Conservation (phyloP, 306 rosid species). For the Vigna angularis region DNA sequence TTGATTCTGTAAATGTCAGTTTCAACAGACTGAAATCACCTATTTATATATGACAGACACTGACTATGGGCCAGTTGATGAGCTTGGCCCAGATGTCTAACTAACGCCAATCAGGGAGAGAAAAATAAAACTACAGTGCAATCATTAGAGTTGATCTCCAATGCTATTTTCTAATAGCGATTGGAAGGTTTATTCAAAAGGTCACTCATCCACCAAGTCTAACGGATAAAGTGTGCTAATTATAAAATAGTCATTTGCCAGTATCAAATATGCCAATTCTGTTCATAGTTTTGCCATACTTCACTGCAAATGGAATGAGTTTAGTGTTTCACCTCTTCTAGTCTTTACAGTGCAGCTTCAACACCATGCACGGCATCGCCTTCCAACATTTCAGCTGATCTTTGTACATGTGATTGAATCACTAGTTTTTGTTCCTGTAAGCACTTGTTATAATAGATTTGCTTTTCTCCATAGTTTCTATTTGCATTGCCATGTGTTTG, state of each 20-base stretch:
- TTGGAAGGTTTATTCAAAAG: slow-evolving; percentile 20
- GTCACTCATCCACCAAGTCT: slow-evolving; percentile 29
- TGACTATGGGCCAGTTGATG: not conserved
- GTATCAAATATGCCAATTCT: slow-evolving; percentile 31
- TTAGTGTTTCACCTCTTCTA: slow-evolving; percentile 45
- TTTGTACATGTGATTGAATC: slow-evolving; percentile 99
- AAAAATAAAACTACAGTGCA: not conserved
- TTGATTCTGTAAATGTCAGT: not conserved
- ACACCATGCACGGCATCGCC: slow-evolving; percentile 97
- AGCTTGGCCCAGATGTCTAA: not conserved
- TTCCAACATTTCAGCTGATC: slow-evolving; percentile 95
- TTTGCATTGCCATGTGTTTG: slow-evolving; percentile 16
- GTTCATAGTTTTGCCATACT: slow-evolving; percentile 30
- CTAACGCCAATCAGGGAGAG: not conserved
- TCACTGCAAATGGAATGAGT: slow-evolving; percentile 34
- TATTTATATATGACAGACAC: not conserved
- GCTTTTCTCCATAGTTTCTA: slow-evolving; percentile 9
- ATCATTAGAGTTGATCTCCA: not conserved
- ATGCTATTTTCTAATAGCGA: not conserved
- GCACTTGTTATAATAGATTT: slow-evolving; percentile 38
- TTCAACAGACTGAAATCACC: not conserved
- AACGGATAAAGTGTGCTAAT: slow-evolving; percentile 32
- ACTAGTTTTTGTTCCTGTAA: slow-evolving; percentile 97
- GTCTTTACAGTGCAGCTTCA: slow-evolving; percentile 97
- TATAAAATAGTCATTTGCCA: slow-evolving; percentile 34